These are phyloP conservation scores for Solidago caesia DNA, from an alignment of 129 eudicot species.

Conservation along the genomic window DNA sequence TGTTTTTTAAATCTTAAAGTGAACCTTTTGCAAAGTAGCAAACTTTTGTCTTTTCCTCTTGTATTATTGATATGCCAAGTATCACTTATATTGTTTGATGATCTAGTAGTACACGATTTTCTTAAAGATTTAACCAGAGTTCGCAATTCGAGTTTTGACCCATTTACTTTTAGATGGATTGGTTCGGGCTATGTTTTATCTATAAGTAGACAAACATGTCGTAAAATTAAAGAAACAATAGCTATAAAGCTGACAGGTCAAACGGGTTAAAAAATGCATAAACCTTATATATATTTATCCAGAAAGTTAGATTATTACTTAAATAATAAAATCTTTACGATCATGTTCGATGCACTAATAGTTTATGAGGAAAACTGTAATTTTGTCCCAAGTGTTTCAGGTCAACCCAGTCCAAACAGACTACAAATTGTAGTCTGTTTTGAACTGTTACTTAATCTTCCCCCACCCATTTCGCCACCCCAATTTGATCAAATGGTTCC, in stretches of 20 bases:
- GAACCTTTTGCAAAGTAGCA: constrained; percentile 13
- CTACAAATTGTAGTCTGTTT: no score
- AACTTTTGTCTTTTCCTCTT: neutral
- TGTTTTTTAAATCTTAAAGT: constrained; percentile 1
- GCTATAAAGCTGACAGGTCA: neutral
- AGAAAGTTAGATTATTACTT: neutral
- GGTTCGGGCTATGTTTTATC: neutral
- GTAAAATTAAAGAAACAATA: neutral
- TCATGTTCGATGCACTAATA: neutral
- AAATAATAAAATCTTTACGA: neutral
- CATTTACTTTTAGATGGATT: neutral
- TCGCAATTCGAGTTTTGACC: neutral
- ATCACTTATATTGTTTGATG: neutral
- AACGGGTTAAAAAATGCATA: neutral
- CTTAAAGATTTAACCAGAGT: neutral
- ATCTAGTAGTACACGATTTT: constrained; percentile 3
- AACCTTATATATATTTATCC: neutral
- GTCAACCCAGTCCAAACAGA: neutral
- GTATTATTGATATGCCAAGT: constrained; percentile 10
- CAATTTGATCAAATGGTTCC: neutral
- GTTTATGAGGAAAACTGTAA: neutral
- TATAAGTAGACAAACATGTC: neutral
- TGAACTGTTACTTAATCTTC: no score
- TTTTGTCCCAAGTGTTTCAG: neutral
- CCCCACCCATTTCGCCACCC: neutral